Percentiles rank a stretch among this genome's conserved stretches.
phyloP scores from a whole-genome alignment of 371 early-diverging fungal species.

The Mucor mucedo region DNA sequence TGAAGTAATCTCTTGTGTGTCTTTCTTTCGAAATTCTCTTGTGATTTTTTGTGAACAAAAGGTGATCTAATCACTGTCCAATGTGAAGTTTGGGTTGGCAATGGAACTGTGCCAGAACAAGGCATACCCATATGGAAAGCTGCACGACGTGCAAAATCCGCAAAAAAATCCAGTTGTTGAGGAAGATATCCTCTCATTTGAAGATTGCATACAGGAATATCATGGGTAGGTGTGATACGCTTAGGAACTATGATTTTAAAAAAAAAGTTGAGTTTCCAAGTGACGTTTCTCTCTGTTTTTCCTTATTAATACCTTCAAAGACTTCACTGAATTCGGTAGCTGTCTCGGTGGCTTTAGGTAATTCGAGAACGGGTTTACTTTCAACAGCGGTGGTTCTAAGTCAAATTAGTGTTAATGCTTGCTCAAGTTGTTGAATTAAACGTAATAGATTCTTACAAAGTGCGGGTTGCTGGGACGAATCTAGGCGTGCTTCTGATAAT shows the following conservation, averaged over 20 bases:
- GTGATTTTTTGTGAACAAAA: constrained; percentile 96
- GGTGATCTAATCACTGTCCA: constrained; percentile 94
- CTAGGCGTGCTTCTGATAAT: constrained; percentile 20
- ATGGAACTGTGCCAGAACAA: constrained; percentile 72
- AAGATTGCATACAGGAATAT: constrained; percentile 74
- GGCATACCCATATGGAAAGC: constrained; percentile 82
- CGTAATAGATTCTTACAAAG: constrained; percentile 12
- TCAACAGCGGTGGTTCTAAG: constrained; percentile 4
- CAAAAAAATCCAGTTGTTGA: constrained; percentile 86
- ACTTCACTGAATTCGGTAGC: constrained; percentile 28
- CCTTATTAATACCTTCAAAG: constrained; percentile 37
- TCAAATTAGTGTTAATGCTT: not conserved
- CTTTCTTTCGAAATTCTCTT: constrained; percentile 94
- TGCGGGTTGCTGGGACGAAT: constrained; percentile 15
- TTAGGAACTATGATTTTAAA: constrained; percentile 35
- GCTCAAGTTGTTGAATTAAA: not conserved
- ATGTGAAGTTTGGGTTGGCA: constrained; percentile 80
- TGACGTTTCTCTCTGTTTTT: not conserved
- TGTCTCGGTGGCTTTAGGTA: constrained; percentile 26
- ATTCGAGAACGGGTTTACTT: constrained; percentile 16
- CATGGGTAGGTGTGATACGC: constrained; percentile 60
- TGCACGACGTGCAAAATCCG: constrained; percentile 84
- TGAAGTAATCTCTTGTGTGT: constrained; percentile 87
- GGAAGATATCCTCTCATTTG: constrained; percentile 77
- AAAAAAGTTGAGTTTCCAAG: not conserved